Evolutionary conservation across 768 basidiomycete genomes (phyloP).

Genomic region (Psilocybe sp.): DNA sequence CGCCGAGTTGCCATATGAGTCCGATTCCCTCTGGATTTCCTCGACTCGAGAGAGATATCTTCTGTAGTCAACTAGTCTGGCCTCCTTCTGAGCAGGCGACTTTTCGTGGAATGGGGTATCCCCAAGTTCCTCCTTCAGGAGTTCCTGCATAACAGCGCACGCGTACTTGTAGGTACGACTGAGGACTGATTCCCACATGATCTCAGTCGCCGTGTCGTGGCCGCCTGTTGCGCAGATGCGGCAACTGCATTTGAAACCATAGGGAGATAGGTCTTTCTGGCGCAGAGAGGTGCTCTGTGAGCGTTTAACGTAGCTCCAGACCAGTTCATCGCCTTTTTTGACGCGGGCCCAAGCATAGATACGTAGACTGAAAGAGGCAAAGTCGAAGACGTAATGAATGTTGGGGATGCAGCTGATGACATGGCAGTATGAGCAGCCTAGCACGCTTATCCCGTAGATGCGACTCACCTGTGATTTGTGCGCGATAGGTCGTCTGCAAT

Average conservation of each 20-base stretch:
- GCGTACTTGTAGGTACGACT: no score
- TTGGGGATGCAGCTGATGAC: conserved; percentile 30
- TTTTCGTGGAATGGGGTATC: no score
- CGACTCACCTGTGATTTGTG: conserved; percentile 33
- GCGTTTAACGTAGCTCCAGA: conserved; percentile 23
- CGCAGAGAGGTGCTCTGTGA: conserved; percentile 18
- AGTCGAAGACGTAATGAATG: conserved; percentile 21
- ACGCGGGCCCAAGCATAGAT: conserved; percentile 25
- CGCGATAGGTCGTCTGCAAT: conserved; percentile 14
- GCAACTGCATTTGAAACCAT: conserved; percentile 27
- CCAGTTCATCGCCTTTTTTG: conserved; percentile 29
- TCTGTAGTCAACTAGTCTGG: no score
- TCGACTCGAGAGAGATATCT: no score
- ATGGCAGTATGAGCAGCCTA: not conserved
- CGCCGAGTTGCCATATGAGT: no score
- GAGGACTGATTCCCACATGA: no score
- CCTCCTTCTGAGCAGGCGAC: no score
- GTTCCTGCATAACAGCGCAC: no score
- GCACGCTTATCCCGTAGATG: not conserved
- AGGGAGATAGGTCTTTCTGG: conserved; percentile 22
- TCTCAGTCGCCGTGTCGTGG: no score
- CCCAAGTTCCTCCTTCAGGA: no score
- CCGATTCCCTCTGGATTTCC: no score
- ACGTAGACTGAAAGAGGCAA: conserved; percentile 27
- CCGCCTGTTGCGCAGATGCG: conserved; percentile 14